Conservation (phyloP, 768 basidiomycete genomes). For the Epithele typhae region DNA sequence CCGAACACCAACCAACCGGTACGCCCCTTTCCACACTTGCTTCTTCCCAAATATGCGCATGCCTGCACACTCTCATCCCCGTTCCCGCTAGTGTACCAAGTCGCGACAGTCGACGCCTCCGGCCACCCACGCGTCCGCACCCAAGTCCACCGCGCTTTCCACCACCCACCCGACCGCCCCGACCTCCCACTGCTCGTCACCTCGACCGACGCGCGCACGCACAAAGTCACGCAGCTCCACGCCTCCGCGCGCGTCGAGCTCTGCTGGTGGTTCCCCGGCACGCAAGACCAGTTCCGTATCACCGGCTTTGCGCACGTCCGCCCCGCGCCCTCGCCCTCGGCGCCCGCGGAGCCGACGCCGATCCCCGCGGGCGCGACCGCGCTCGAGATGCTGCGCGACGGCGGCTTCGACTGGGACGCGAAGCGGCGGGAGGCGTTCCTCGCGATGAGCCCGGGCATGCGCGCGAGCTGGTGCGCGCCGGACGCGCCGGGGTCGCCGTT, state of each 20-base stretch:
- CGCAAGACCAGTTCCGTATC: conserved; percentile 73
- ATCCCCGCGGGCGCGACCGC: conserved; percentile 8
- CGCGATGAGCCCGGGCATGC: conserved; percentile 55
- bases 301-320: conserved; percentile 52
- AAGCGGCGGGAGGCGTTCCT: conserved; percentile 59
- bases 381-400: conserved; percentile 14
- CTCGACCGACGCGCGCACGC: conserved; percentile 69
- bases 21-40: no score
- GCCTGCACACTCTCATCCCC: background rate
- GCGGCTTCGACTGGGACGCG: conserved; percentile 58
- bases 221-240: conserved; percentile 59
- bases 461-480: conserved; percentile 70
- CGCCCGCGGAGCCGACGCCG: conserved; percentile 13
- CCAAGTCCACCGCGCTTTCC: conserved; percentile 55
- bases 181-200: conserved; percentile 57
- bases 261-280: conserved; percentile 69
- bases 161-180: conserved; percentile 39
- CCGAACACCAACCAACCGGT: conserved; percentile 19
- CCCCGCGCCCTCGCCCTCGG: conserved; percentile 36
- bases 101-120: conserved; percentile 50
- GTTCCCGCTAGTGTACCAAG: conserved; percentile 45
- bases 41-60: background rate
- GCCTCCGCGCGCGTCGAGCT: conserved; percentile 50
- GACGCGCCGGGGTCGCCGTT: conserved; percentile 51
- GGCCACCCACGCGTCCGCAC: conserved; percentile 59